Conservation (phyloP, 1,139 yeast genomes). For the Insectozyma bohioensis region DNA sequence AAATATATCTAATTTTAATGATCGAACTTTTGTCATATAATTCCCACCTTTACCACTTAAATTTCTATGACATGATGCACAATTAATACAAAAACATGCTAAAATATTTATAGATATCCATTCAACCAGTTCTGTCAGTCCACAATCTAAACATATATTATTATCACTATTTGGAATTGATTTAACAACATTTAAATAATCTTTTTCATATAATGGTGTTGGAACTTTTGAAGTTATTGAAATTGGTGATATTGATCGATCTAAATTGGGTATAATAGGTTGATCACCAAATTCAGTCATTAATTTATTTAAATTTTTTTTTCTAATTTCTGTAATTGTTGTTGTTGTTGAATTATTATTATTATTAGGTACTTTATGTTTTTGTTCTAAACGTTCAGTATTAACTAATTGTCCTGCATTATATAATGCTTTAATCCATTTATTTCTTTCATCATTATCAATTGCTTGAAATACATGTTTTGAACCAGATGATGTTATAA, state of each 20-base stretch:
- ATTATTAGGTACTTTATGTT: constrained; percentile 9
- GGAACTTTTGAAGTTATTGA: constrained; percentile 30
- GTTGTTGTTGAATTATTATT: background rate
- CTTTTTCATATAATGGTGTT: constrained; percentile 18
- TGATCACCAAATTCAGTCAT: constrained; percentile 17
- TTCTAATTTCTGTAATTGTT: constrained; percentile 8
- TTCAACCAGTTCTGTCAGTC: constrained; percentile 62
- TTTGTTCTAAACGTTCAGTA: constrained; percentile 23
- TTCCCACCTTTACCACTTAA: constrained; percentile 45
- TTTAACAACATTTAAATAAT: constrained; percentile 45
- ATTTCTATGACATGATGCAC: constrained; percentile 63
- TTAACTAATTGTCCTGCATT: constrained; percentile 49
- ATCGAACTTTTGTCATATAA: constrained; percentile 49
- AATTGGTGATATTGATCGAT: constrained; percentile 32
- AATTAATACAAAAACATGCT: constrained; percentile 75
- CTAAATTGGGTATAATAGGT: constrained; percentile 21
- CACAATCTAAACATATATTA: constrained; percentile 76
- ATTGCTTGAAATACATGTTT: constrained; percentile 79
- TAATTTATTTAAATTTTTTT: constrained; percentile 14
- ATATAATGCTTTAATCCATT: constrained; percentile 65
- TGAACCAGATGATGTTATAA: constrained; percentile 67
- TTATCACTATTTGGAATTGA: constrained; percentile 55
- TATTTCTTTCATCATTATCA: constrained; percentile 62
- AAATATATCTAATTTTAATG: constrained; percentile 52
- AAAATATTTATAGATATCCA: constrained; percentile 84